Conservation (phyloP, 2,329 filamentous ascomycete genomes). For the Emydomyces testavorans region DNA sequence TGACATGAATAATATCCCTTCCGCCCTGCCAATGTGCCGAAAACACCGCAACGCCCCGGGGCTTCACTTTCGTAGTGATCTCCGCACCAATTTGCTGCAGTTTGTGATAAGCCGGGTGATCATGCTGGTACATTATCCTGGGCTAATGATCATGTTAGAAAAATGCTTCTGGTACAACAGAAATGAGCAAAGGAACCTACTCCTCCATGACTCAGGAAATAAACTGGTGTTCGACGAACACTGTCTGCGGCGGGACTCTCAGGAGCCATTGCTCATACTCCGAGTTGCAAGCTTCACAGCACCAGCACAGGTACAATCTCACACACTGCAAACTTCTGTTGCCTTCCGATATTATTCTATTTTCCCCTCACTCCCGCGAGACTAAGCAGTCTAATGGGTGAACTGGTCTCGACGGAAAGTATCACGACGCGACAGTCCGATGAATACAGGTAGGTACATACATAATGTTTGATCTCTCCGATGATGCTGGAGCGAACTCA, state of each 20-base stretch:
- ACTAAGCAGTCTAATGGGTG: too few relatives aligned
- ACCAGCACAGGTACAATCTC: background rate
- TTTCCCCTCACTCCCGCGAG: background rate
- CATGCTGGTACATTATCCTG: conserved; percentile 54
- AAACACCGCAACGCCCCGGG: conserved; percentile 62
- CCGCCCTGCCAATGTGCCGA: conserved; percentile 64
- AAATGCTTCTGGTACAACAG: background rate
- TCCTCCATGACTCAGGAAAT: conserved; percentile 43
- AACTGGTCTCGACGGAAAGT: too few relatives aligned
- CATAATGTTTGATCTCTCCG: too few relatives aligned
- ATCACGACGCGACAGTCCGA: too few relatives aligned
- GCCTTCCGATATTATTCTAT: background rate
- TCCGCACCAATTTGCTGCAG: conserved; percentile 56
- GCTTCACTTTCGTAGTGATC: conserved; percentile 58
- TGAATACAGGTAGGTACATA: too few relatives aligned
- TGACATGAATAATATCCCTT: conserved; percentile 49
- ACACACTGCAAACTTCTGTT: background rate
- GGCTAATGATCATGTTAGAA: conserved; percentile 32
- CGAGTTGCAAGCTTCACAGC: background rate
- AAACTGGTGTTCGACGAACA: conserved; percentile 36
- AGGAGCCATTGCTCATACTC: background rate
- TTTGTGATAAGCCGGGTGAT: conserved; percentile 55
- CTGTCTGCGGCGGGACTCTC: background rate
- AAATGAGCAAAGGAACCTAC: conserved; percentile 21
- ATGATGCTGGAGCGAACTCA: too few relatives aligned